Evolutionary conservation across 371 early-diverging fungal genomes (phyloP), one percentile per base, ranked within the genome.

Genomic region (Haplosporangium sp.): DNA sequence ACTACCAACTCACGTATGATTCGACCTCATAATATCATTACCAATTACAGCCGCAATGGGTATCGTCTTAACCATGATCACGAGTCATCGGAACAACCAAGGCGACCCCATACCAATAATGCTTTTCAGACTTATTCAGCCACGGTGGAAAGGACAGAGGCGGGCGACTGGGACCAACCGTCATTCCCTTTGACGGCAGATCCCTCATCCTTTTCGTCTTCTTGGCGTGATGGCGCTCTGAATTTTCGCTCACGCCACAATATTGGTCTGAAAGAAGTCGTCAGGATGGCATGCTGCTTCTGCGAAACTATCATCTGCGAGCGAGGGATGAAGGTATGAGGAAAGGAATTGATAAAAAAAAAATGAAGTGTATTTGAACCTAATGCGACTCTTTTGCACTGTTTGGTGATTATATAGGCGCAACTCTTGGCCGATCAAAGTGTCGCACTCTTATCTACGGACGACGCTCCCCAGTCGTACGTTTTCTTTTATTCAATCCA

Each of bases 371-470:
- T 47, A 3, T 14, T 14, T 6, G 48, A 36, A 29, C 2, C 29
- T 29, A 29, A 29, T 29, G 29, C 29, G 29, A 29, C 57, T 47
- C 59, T 16, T 29, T 29, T 4, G 29, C 29, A 29, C n/a, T 46
- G 3, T 68, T n/a, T 40, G 20, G n/a, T 14, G 18, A 55, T n/a
- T 45, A 40, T 29, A 23, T 55, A 74, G 74, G 77, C 77, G 9
- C 77, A 77, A 41, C 68, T 77, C 6, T 81, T 97, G 21, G 96
- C 97, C 0, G 96, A 97, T 81, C 93, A 91, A 60, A 87, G 90
- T 20, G 91, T 96, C 45, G 92, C 92, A 55, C 80, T 94, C n/a
- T 90, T 85, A 59, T 94, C 95, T 10, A 97, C 97, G 0, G 96
- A 97, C 59, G 86, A 89, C 56, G 94, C 95, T 7, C 94, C 95